Evolutionary conservation across 352 stramenopile species (phyloP).

Genomic region (Phytophthora sp.): DNA sequence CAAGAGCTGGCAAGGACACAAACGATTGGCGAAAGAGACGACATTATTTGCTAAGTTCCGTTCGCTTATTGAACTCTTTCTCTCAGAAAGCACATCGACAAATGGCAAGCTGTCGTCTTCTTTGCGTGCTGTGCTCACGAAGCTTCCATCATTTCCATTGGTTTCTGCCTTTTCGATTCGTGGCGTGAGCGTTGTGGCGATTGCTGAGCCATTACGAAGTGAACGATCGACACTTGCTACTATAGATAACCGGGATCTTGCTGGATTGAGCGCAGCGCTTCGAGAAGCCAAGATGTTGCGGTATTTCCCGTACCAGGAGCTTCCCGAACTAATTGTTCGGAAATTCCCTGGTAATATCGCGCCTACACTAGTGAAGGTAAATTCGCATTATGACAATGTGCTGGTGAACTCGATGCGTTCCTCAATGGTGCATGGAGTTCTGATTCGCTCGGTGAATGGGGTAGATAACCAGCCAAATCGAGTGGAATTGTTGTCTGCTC

Average conservation of each 20-base stretch:
- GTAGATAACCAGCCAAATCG: conserved; percentile 17
- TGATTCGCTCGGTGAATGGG: conserved; percentile 46
- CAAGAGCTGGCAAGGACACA: conserved; percentile 75
- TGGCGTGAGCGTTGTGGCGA: conserved; percentile 60
- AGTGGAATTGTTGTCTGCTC: conserved; percentile 54
- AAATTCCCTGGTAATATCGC: conserved; percentile 49
- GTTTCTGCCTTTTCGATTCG: conserved; percentile 66
- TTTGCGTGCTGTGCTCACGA: conserved; percentile 39
- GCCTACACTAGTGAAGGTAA: conserved; percentile 49
- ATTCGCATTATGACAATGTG: conserved; percentile 67
- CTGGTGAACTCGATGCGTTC: conserved; percentile 69
- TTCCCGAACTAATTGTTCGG: conserved; percentile 61
- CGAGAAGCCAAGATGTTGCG: conserved; percentile 56
- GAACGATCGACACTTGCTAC: conserved; percentile 46
- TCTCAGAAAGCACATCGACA: conserved; percentile 41
- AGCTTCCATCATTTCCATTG: conserved; percentile 60
- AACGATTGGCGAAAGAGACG: conserved; percentile 63
- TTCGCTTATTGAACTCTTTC: conserved; percentile 56
- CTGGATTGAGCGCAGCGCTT: conserved; percentile 48
- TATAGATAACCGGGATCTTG: conserved; percentile 64
- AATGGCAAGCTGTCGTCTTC: conserved; percentile 19
- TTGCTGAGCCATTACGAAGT: conserved; percentile 45
- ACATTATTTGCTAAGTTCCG: conserved; percentile 58
- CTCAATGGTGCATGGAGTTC: conserved; percentile 57
- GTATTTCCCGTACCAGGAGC: conserved; percentile 71